Base-by-base conservation (phyloP, 2,329 filamentous ascomycete species). In the Endoconidiophora polonica region DNA sequence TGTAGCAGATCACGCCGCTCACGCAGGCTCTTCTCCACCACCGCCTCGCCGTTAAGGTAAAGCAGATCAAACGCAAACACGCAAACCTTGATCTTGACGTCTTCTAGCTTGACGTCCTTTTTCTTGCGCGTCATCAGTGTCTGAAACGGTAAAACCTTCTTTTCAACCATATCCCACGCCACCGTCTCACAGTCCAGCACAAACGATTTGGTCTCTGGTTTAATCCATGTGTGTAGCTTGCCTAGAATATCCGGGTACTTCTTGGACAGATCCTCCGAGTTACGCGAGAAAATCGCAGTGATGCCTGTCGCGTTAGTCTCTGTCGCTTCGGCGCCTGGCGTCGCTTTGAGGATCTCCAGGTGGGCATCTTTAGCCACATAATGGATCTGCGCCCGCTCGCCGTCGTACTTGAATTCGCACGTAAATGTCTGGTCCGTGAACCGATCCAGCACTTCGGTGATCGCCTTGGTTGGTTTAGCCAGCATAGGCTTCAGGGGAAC, bases 341-440 rank as follows among this genome's bases (percentile, higher is more conserved):
- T 67, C 36, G 76, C 71, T 44, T 81, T 74, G 52, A 75, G 74
- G 57, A 86, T 81, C 49, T 86, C 73, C 53, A 83, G 69, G 2
- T 77, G 69, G 7, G 84, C 76, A 54, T 90, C 83, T 55, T 86
- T 85, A 3, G 88, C 81, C 29, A 96, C 86, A 57, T 94, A 98
- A 62, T 98, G 91, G 46, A 98, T 96, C 62, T 98, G 91, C n/a
- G 91, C 91, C 61, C 91, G 76, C 65, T 98, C 91, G 45, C 91
- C 91, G 59, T 98, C 91, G 60, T 98, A 98, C 65, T 98, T 98
- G 72, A 94, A 98, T 63, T 98, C 91, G 66, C 91, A 98, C 1
- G 91, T 96, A 60, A 98, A 98, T 23, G 82, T 83, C 61, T 94
- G 91, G 55, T 84, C 80, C 62, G 96, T 91, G 57, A 98, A 98